phyloP scores from a whole-genome alignment of 2,329 filamentous ascomycete genomes.

The Monilinia vaccinii-corymbosi region DNA sequence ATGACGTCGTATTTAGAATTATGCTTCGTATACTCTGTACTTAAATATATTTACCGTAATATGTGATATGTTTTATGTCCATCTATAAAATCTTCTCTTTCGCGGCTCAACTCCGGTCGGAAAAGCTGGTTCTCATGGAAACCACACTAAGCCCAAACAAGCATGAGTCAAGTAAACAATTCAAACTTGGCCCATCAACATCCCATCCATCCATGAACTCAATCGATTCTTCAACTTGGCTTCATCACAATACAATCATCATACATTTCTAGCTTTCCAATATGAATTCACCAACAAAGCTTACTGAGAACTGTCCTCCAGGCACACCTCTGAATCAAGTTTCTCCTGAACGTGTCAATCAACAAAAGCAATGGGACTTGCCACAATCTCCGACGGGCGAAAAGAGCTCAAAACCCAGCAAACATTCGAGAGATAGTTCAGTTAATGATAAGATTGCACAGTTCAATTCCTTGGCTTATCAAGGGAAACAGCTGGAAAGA shows the following conservation, averaged over 20 bases:
- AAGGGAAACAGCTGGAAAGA: slow-evolving; percentile 48
- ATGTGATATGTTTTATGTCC: too few relatives aligned
- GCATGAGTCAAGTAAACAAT: slow-evolving; percentile 8
- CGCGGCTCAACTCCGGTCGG: too few relatives aligned
- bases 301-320: slow-evolving; percentile 39
- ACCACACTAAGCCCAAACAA: slow-evolving; percentile 1
- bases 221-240: neutral
- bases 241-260: neutral
- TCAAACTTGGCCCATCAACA: slow-evolving; percentile 5
- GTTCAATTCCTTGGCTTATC: slow-evolving; percentile 58
- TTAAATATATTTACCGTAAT: too few relatives aligned
- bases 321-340: slow-evolving; percentile 49
- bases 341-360: slow-evolving; percentile 57
- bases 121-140: neutral
- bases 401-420: slow-evolving; percentile 9
- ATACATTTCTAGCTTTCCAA: neutral
- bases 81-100: too few relatives aligned
- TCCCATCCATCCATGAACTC: neutral
- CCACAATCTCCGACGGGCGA: slow-evolving; percentile 15
- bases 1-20: too few relatives aligned
- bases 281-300: slow-evolving; percentile 40
- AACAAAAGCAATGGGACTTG: slow-evolving; percentile 29
- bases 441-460: slow-evolving; percentile 62
- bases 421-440: slow-evolving; percentile 44
- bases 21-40: too few relatives aligned